These are phyloP conservation scores for Penicillium odoratum DNA, from an alignment of 495 filamentous ascomycete species.

Conservation along the genomic window DNA sequence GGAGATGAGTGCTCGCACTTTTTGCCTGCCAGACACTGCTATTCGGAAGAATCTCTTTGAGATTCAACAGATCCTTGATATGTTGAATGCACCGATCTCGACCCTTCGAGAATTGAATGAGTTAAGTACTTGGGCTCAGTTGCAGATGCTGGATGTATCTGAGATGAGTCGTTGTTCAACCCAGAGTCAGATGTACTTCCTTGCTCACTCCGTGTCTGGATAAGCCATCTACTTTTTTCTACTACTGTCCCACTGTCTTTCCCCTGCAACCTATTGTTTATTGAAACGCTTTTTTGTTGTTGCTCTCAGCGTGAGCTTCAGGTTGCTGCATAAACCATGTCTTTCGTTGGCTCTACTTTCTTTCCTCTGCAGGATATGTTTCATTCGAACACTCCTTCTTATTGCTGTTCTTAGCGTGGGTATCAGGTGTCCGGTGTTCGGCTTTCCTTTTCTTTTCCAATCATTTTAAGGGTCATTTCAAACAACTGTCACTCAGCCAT, in stretches of 20 bases:
- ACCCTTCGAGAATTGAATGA: conserved; percentile 43
- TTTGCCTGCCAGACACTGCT: conserved; percentile 54
- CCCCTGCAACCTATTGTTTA: neutral
- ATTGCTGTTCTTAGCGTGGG: neutral
- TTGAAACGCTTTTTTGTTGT: neutral
- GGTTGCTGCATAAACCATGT: neutral
- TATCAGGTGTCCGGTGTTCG: neutral
- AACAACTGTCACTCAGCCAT: neutral
- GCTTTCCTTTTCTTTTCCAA: neutral
- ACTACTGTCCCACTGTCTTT: neutral
- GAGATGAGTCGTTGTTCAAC: neutral
- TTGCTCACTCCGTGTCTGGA: neutral
- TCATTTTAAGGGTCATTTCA: neutral
- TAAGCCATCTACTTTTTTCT: neutral
- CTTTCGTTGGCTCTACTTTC: neutral
- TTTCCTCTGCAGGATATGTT: neutral
- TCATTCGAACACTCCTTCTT: neutral
- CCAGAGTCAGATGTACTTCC: neutral
- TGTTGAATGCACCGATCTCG: conserved; percentile 47
- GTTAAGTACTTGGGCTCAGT: conserved; percentile 29
- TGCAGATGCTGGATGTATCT: neutral
- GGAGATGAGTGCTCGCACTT: conserved; percentile 55
- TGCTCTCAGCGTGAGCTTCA: neutral
- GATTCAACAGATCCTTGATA: conserved; percentile 50
- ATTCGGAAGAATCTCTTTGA: conserved; percentile 57